These are phyloP conservation scores for Nymphaea colorata DNA, from an alignment of 164 flowering plant genomes.

Conservation along the genomic window DNA sequence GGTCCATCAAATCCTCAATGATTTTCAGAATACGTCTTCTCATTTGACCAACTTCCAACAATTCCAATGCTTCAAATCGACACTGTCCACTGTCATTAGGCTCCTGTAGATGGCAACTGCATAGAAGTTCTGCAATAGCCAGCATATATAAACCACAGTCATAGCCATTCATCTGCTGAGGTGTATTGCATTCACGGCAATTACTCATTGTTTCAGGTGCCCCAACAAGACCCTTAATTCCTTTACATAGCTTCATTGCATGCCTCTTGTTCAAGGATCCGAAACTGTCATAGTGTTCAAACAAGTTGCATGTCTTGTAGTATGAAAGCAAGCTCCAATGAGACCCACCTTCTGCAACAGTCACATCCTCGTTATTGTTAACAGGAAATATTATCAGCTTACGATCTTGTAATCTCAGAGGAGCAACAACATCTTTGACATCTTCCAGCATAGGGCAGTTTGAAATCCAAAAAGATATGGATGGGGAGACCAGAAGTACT, in stretches of 20 bases:
- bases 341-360: slow-evolving; percentile 55
- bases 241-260: slow-evolving; percentile 34
- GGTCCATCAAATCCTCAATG: slow-evolving; percentile 19
- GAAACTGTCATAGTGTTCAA: slow-evolving; percentile 68
- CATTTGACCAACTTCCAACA: slow-evolving; percentile 22
- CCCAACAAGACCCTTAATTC: slow-evolving; percentile 26
- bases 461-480: slow-evolving; percentile 61
- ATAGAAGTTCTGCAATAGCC: slow-evolving; percentile 44
- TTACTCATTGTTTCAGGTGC: slow-evolving; percentile 5
- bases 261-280: slow-evolving; percentile 24
- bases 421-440: slow-evolving; percentile 45
- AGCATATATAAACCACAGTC: slow-evolving; percentile 68
- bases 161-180: slow-evolving; percentile 56
- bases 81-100: slow-evolving; percentile 13
- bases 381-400: slow-evolving; percentile 53
- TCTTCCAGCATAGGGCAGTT: slow-evolving; percentile 40
- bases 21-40: slow-evolving; percentile 31
- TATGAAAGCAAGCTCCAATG: slow-evolving; percentile 90
- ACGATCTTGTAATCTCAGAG: slow-evolving; percentile 44
- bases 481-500: slow-evolving; percentile 60
- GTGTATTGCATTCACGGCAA: slow-evolving; percentile 31
- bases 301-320: slow-evolving; percentile 29
- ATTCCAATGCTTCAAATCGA: slow-evolving; percentile 27
- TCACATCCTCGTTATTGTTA: slow-evolving; percentile 58
- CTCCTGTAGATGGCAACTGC: slow-evolving; percentile 28